Evolutionary conservation across 331 rosid genomes (phyloP), one percentile per base, ranked within the genome.

Genomic region (Quercus phellos): DNA sequence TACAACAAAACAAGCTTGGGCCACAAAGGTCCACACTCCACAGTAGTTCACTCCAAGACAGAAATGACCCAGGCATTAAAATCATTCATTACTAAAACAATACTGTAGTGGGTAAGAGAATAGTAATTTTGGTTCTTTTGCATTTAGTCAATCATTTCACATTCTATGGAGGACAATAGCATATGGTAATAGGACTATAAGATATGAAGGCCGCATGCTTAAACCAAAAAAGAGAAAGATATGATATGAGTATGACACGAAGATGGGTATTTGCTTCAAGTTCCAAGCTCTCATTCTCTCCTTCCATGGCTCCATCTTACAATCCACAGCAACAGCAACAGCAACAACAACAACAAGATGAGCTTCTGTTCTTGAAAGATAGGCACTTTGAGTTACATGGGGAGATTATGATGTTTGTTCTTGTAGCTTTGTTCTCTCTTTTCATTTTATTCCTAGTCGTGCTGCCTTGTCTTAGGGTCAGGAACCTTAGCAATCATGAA

Each of bases 311-410:
- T 67, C 71, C 86, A 70, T 4, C 74, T 12, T 22, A 42, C 17
- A 72, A 84, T 34, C 79, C 89, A 59, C 81, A 77, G 30, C 78
- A 74, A 38, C 46, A 46, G 14, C 81, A 75, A 21, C 78, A 74
- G 54, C 81, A 75, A 38, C 78, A 74, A 59, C 81, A 77, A 38
- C 78, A 74, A 32, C 81, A 38, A 74, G 85, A 77, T 42, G 88
- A 67, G 77, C 63, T 87, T 70, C 84, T 12, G 51, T 38, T 88
- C 59, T 64, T 84, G 75, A 1, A 32, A 2, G 97, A 91, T 24
- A 81, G 55, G 66, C 74, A 81, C 70, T 91, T 74, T 55, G 91
- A 85, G 30, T 73, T 81, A 46, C 84, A 91, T 38, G 97, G 97
- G 14, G 67, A 74, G 73, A 77, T 91, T 38, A 75, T 85, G 77